Conservation (phyloP, 306 rosid species). For the Cucurbita pepo region DNA sequence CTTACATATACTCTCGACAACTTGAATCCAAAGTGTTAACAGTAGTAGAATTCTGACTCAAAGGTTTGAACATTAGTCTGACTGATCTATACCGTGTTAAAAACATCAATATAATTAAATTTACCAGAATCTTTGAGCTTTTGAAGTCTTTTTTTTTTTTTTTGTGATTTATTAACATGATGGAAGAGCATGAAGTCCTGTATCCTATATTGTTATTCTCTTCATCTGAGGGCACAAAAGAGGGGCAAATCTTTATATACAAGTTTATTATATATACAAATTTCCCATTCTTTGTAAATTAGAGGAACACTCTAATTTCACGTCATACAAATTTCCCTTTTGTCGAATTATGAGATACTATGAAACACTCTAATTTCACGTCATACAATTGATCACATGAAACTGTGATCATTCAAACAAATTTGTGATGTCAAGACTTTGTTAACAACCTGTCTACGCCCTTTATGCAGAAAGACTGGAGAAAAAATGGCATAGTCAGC, state of each 20-base stretch:
- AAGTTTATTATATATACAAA: not conserved
- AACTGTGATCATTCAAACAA: not conserved
- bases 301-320: not conserved
- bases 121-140: not conserved
- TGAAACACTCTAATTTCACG: not conserved
- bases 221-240: not conserved
- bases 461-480: slow-evolving; percentile 81
- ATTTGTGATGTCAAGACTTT: not conserved
- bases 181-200: not conserved
- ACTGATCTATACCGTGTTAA: no score
- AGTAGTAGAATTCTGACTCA: not conserved
- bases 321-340: not conserved
- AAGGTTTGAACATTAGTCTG: not conserved
- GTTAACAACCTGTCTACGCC: not conserved
- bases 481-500: slow-evolving; percentile 58
- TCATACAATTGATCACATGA: not conserved
- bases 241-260: not conserved
- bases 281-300: not conserved
- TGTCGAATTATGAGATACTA: not conserved
- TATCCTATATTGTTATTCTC: not conserved
- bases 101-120: no score
- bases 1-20: not conserved
- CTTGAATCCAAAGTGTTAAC: not conserved
- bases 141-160: no score
- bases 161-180: not conserved